phyloP scores from a whole-genome alignment of 2,329 filamentous ascomycete species.

The Hypoxylon sp. region DNA sequence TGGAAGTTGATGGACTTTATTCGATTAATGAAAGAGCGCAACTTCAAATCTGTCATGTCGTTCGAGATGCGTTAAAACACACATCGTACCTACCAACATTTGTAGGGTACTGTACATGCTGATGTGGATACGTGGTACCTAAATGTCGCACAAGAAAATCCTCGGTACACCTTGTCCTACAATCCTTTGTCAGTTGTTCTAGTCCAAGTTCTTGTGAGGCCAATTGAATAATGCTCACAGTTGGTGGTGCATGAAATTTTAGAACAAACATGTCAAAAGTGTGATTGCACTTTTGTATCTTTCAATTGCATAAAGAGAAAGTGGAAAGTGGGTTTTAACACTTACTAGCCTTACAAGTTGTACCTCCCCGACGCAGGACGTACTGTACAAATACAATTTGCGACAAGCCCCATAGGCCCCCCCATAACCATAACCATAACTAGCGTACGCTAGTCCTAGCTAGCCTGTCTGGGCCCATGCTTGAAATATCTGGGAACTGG shows the following conservation, averaged over 20 bases:
- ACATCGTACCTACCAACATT: conserved; percentile 9
- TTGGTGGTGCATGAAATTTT: conserved; percentile 14
- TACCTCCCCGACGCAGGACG: conserved; percentile 29
- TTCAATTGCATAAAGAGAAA: conserved; percentile 33
- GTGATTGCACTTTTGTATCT: conserved; percentile 8
- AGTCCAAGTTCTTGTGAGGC: not conserved
- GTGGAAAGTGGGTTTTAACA: conserved; percentile 11
- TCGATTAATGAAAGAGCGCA: conserved; percentile 4
- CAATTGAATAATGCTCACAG: conserved; percentile 31
- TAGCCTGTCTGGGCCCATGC: conserved; percentile 40
- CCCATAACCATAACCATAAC: conserved; percentile 37
- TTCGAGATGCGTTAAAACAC: conserved; percentile 11
- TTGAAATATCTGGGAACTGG: conserved; percentile 42
- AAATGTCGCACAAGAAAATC: conserved; percentile 24
- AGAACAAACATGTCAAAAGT: conserved; percentile 34
- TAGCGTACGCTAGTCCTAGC: conserved; percentile 30
- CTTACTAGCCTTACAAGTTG: conserved; percentile 27
- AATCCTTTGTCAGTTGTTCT: conserved; percentile 33
- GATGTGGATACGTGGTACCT: conserved; percentile 26
- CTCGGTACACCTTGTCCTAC: conserved; percentile 25
- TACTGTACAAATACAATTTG: conserved; percentile 30
- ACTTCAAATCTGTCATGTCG: conserved; percentile 11
- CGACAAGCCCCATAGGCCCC: conserved; percentile 29
- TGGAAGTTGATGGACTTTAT: not conserved
- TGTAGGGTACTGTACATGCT: conserved; percentile 22